Evolutionary conservation across 495 filamentous ascomycete genomes (phyloP).

Genomic region (Penicillium fimorum): DNA sequence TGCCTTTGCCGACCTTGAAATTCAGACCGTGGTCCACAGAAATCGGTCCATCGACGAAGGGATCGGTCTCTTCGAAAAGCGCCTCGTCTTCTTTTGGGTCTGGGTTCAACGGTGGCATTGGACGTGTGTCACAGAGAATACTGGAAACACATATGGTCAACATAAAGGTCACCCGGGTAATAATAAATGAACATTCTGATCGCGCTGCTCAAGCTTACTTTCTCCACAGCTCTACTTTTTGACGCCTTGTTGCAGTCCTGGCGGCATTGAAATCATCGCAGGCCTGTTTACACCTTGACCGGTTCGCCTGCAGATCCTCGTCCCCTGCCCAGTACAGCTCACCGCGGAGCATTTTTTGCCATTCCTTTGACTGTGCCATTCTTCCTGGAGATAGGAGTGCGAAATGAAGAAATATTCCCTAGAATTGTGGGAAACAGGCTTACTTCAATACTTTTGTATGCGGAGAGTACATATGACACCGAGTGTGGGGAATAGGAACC

Average conservation of each 20-base stretch:
- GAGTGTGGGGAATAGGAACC: neutral
- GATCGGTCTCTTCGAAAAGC: slow-evolving; percentile 54
- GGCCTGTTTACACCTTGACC: slow-evolving; percentile 57
- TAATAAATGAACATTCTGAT: neutral
- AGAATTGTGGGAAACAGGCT: neutral
- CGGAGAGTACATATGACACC: neutral
- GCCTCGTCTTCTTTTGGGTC: slow-evolving; percentile 56
- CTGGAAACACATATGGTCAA: slow-evolving; percentile 32
- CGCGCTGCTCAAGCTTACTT: slow-evolving; percentile 50
- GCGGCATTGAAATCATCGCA: slow-evolving; percentile 60
- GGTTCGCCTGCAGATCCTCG: slow-evolving; percentile 52
- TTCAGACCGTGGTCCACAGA: slow-evolving; percentile 75
- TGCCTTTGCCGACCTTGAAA: slow-evolving; percentile 59
- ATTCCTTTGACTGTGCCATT: slow-evolving; percentile 37
- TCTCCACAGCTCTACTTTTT: slow-evolving; percentile 63
- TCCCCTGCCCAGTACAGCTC: slow-evolving; percentile 51
- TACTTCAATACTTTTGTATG: neutral
- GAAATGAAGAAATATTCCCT: neutral
- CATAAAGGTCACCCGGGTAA: neutral
- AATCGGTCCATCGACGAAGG: slow-evolving; percentile 67
- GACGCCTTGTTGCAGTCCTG: slow-evolving; percentile 50
- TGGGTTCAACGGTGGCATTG: slow-evolving; percentile 54
- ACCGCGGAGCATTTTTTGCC: slow-evolving; percentile 38
- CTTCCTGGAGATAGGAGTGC: neutral
- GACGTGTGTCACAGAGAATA: slow-evolving; percentile 55